Conservation (phyloP, 345 rosid species). For the Lumnitzera racemosa region DNA sequence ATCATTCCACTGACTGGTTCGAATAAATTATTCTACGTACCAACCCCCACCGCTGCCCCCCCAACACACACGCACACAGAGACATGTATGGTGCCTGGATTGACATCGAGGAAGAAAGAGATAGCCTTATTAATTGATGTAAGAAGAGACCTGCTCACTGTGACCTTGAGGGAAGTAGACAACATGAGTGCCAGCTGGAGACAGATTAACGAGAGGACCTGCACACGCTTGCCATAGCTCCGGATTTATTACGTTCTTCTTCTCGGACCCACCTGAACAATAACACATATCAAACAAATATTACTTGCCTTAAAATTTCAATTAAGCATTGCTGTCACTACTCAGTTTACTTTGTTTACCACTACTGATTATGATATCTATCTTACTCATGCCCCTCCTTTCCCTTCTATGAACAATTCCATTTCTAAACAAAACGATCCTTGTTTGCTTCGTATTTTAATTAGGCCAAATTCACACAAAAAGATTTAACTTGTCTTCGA, state of each 20-base stretch:
- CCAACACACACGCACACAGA: too few species aligned
- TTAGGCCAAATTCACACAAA: too few species aligned
- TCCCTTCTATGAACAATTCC: too few species aligned
- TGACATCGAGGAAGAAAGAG: neutral
- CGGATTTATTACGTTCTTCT: conserved; percentile 43
- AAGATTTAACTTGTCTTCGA: too few species aligned
- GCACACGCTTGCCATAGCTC: conserved; percentile 84
- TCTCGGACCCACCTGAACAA: conserved; percentile 27
- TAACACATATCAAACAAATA: conserved; percentile 19
- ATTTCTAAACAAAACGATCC: too few species aligned
- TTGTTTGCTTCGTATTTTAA: too few species aligned
- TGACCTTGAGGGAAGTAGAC: conserved; percentile 81
- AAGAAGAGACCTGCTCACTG: conserved; percentile 53
- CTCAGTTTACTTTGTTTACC: too few species aligned
- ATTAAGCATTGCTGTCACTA: conserved; percentile 4
- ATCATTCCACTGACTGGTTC: too few species aligned
- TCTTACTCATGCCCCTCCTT: too few species aligned
- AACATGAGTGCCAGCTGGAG: conserved; percentile 56
- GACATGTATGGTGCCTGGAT: neutral
- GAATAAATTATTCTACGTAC: too few species aligned
- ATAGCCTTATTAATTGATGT: neutral
- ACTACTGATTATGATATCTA: too few species aligned
- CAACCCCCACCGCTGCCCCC: too few species aligned
- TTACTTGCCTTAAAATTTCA: neutral
- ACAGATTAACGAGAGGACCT: conserved; percentile 58